Percentiles rank a stretch among this genome's conserved stretches.
Conservation (phyloP, 2,329 filamentous ascomycete species). For the Ophiognomonia clavigignenti-juglandacearum region DNA sequence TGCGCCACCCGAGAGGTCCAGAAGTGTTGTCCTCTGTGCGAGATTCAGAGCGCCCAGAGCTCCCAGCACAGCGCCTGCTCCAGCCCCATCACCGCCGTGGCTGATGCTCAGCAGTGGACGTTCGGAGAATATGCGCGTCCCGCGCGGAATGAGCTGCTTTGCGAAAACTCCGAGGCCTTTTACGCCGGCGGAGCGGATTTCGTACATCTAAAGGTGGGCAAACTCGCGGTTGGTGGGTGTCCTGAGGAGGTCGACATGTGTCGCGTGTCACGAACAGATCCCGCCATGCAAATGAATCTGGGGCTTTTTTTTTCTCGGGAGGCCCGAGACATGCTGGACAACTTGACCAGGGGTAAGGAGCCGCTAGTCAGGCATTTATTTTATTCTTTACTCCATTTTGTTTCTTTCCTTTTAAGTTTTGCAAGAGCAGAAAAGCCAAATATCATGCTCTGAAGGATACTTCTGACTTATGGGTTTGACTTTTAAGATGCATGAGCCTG, state of each 20-base stretch:
- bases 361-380: too few species aligned
- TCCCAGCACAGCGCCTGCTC: not conserved
- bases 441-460: too few species aligned
- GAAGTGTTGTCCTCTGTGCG: not conserved
- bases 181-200: not conserved
- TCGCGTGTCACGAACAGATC: not conserved
- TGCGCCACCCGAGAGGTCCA: not conserved
- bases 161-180: constrained; percentile 7
- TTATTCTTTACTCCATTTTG: too few species aligned
- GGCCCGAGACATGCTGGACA: not conserved
- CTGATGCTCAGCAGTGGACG: not conserved
- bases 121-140: constrained; percentile 1
- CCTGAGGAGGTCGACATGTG: not conserved
- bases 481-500: too few species aligned
- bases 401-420: too few species aligned
- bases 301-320: not conserved
- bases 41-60: not conserved
- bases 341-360: not conserved
- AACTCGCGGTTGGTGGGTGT: not conserved
- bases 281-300: not conserved
- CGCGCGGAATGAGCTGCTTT: not conserved
- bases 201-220: not conserved
- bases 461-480: too few species aligned
- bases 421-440: too few species aligned
- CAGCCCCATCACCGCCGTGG: not conserved